Base-by-base conservation (phyloP, 2,329 filamentous ascomycete species). In the Penicillium vulpinum region DNA sequence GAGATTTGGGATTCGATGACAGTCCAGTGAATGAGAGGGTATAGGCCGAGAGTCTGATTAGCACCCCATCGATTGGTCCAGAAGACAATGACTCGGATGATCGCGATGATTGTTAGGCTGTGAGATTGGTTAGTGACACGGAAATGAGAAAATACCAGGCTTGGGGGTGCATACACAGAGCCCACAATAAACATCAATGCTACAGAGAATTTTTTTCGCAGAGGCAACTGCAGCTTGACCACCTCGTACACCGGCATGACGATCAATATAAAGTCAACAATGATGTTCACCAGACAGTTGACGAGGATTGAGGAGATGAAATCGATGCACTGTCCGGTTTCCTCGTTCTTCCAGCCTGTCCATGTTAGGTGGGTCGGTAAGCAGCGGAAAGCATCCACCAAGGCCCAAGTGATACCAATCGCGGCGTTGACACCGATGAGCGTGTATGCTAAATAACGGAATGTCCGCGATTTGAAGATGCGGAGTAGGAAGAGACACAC, bases 1-100 rank as follows among this genome's bases (percentile, higher is more conserved):
- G 66, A 61, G 35, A 70, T 66, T 24, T 67, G 63, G 26, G 56
- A 58, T 51, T 70, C 66, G 33, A 70, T 67, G 15, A 70, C 61
- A 3, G 66, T 66, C 67, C 67, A 70, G 57, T 65, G 60, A 26
- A 64, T 62, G 11, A 69, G 57, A 1, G 67, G 65, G n/a, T 65
- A 62, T 33, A 69, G 48, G 26, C 64, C 62, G 5, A 59, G 51
- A 53, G 43, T 41, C 1, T 66, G 62, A 21, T 68, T 68, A 13
- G 38, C 21, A 10, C 57, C 61, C 65, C 60, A 65, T 29, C 62
- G 60, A 21, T 69, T 61, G 10, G 54, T 59, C 55, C 61, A 69
- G 54, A 69, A 68, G 1, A 69, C 62, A 8, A 69, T 46, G 2
- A 67, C 64, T 26, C 67, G 63, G 26, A 67, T 62, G 15, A 67